phyloP scores from a whole-genome alignment of 495 filamentous ascomycete genomes.

The Neurospora sp. region DNA sequence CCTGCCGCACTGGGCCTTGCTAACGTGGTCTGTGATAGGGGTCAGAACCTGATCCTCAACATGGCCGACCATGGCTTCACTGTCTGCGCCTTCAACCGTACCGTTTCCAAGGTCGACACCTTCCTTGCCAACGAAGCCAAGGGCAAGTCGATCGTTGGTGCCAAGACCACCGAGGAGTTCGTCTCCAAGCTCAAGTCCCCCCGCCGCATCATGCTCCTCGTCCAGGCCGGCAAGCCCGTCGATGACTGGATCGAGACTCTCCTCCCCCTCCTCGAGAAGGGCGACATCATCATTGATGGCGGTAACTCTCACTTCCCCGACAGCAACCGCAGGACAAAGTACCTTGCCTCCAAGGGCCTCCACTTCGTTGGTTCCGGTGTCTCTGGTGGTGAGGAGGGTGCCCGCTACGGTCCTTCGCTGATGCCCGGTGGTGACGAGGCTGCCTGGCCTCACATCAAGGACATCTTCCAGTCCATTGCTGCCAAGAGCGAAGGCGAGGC shows the following conservation, averaged over 20 bases:
- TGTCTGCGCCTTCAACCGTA: conserved; percentile 95
- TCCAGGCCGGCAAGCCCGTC: conserved; percentile 95
- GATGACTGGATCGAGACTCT: conserved; percentile 97
- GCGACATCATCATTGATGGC: conserved; percentile 98
- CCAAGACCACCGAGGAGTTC: conserved; percentile 90
- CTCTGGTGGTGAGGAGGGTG: conserved; percentile 98
- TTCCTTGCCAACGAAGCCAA: conserved; percentile 93
- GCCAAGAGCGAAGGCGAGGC: conserved; percentile 94
- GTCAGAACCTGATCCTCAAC: conserved; percentile 96
- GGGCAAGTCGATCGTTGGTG: conserved; percentile 88
- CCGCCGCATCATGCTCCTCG: conserved; percentile 91
- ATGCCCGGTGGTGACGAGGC: conserved; percentile 98
- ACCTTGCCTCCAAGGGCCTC: conserved; percentile 77
- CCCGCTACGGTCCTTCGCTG: conserved; percentile 89
- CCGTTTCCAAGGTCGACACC: conserved; percentile 89
- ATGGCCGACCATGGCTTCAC: conserved; percentile 94
- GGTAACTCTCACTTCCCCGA: conserved; percentile 99
- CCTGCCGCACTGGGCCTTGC: neutral
- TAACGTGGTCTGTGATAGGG: conserved; percentile 24
- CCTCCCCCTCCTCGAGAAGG: conserved; percentile 76
- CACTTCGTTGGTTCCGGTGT: conserved; percentile 96
- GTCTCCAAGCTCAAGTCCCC: conserved; percentile 91
- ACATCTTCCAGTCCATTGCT: conserved; percentile 93
- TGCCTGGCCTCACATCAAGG: conserved; percentile 98
- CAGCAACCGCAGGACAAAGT: conserved; percentile 88